Conservation (phyloP, 306 rosid species). For the Lagenaria siceraria region DNA sequence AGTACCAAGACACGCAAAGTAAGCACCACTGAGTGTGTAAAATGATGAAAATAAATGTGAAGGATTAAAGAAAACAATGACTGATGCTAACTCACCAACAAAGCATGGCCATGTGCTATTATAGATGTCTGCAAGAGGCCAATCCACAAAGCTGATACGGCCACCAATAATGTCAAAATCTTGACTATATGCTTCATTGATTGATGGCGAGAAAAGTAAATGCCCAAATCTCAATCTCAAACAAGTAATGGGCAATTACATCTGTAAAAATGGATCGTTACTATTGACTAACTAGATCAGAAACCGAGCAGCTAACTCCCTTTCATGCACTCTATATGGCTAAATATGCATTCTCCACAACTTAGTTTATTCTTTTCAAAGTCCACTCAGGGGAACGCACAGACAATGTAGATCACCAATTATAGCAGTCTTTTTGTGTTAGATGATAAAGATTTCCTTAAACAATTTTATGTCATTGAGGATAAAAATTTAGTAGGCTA, state of each 20-base stretch:
- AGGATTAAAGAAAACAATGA: neutral
- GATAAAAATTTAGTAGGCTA: neutral
- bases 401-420: neutral
- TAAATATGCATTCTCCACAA: neutral
- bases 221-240: neutral
- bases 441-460: neutral
- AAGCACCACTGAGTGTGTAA: constrained; percentile 8
- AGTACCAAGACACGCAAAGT: constrained; percentile 8
- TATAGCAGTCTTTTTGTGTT: neutral
- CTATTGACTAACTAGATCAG: neutral
- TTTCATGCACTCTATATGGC: neutral
- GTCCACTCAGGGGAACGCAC: neutral
- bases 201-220: neutral
- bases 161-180: constrained; percentile 46
- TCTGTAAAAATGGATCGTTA: neutral
- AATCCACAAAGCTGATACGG: constrained; percentile 58
- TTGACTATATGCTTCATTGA: constrained; percentile 75
- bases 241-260: neutral
- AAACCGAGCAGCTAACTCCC: neutral
- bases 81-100: constrained; percentile 52
- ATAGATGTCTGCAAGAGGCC: constrained; percentile 52
- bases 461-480: neutral
- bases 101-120: constrained; percentile 45
- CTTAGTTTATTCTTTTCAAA: neutral
- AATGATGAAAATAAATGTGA: neutral